phyloP scores from a whole-genome alignment of 768 basidiomycete genomes.

The Leucosporidium creatinivorum region DNA sequence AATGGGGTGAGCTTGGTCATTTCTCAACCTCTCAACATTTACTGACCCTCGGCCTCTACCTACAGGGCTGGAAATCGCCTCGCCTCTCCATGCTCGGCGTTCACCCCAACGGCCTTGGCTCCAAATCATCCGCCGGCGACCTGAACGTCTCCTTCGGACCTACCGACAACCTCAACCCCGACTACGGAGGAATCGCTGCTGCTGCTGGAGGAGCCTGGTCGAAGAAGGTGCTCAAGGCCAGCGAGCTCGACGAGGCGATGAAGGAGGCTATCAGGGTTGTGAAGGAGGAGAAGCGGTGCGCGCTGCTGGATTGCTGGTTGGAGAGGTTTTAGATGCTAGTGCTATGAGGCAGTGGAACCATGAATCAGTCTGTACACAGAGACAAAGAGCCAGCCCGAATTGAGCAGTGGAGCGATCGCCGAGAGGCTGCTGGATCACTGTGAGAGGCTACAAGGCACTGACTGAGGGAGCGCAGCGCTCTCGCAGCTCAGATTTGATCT shows the following conservation, averaged over 20 bases:
- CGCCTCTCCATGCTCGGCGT: slow-evolving; percentile 59
- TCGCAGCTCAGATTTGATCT: no score
- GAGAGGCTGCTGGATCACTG: no score
- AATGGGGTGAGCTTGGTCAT: slow-evolving; percentile 51
- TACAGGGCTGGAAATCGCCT: slow-evolving; percentile 48
- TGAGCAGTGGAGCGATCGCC: no score
- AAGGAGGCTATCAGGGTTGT: slow-evolving; percentile 55
- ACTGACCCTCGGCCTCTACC: not conserved
- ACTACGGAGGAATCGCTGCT: slow-evolving; percentile 56
- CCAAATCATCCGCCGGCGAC: slow-evolving; percentile 46
- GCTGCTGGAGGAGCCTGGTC: slow-evolving; percentile 65
- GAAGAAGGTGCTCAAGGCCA: slow-evolving; percentile 39
- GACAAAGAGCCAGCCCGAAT: no score
- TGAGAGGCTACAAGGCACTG: no score
- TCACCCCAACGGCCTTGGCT: slow-evolving; percentile 55
- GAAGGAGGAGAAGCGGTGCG: slow-evolving; percentile 56
- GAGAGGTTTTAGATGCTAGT: slow-evolving; percentile 42
- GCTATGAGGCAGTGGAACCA: not conserved
- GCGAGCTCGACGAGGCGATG: slow-evolving; percentile 43
- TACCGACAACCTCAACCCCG: slow-evolving; percentile 44
- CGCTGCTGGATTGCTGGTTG: slow-evolving; percentile 58
- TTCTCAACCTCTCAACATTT: not conserved
- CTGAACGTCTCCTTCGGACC: slow-evolving; percentile 63
- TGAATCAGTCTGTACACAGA: no score
- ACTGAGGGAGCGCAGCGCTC: no score